Evolutionary conservation across 352 stramenopile species (phyloP).

Genomic region (Pythium guiyangense): DNA sequence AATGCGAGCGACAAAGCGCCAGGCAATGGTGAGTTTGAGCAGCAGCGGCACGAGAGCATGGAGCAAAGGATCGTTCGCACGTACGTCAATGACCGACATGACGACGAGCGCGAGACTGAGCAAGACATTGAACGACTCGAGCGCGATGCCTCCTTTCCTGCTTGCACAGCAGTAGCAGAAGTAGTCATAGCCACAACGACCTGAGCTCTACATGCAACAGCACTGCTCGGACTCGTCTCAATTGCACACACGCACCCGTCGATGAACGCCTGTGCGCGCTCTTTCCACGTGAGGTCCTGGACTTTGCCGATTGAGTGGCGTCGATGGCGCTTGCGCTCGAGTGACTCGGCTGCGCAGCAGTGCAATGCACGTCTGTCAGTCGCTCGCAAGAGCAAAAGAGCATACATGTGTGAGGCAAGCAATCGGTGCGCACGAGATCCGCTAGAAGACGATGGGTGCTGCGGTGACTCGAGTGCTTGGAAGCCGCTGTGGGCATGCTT

Average conservation of each 20-base stretch:
- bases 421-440: not conserved
- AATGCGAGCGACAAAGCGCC: no score
- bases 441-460: not conserved
- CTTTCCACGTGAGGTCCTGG: conserved; percentile 36
- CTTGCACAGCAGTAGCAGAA: no score
- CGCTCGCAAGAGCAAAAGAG: no score
- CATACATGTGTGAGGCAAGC: no score
- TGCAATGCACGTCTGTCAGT: not conserved
- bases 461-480: not conserved
- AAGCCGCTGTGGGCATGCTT: not conserved
- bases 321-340: not conserved
- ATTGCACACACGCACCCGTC: conserved; percentile 23
- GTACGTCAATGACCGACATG: conserved; percentile 33
- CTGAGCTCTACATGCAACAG: not conserved
- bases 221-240: not conserved
- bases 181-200: not conserved
- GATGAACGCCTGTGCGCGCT: conserved; percentile 38
- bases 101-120: conserved; percentile 42
- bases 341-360: no score
- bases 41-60: no score
- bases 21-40: no score
- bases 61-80: not conserved
- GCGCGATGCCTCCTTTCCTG: conserved; percentile 24
- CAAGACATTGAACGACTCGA: conserved; percentile 40
- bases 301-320: conserved; percentile 28